Evolutionary conservation across 2,329 filamentous ascomycete species (phyloP), one percentile per base, ranked within the genome.

Genomic region (Falciphora oryzae): DNA sequence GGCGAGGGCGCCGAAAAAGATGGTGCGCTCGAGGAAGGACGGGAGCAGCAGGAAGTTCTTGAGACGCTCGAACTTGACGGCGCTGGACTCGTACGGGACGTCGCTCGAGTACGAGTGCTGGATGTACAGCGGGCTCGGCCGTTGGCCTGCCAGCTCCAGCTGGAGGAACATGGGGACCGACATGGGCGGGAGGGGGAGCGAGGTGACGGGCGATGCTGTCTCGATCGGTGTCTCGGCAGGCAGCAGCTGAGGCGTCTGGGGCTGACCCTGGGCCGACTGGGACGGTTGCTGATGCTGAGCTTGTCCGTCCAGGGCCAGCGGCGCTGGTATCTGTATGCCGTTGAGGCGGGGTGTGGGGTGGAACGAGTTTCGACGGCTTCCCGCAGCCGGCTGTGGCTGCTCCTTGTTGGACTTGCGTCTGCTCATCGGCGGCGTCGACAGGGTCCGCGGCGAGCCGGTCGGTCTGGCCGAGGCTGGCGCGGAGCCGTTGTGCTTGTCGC

Each of bases 1-100:
- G 8, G 94, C 93, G 44, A 98, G 77, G 0, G 91, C 89, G 8
- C 95, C 95, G 76, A 99, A 98, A 66, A 88, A 87, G 7, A 99
- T 83, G 0, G 93, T 89, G 59, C 89, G 85, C 77, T 99, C 95
- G 6, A 99, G 82, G 66, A 90, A 91, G 0, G 87, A 84, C 0
- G 94, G 93, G 4, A 99, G 79, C 31, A 93, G 80, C 7, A 99
- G 77, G 66, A 97, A 96, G 73, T 98, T 98, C 68, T 92, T 84
- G 16, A 99, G 81, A 56, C 96, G 88, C 74, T 98, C 92, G 66
- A 98, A 90, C 74, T 98, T 98, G 71, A 96, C 85, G 35, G 89
- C 89, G 28, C 92, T 94, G 4, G 93, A 97, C 75, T 99, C 95
- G 75, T 97, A 98, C 0, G 93, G 92, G 29, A 80, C 77, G 64